These are phyloP conservation scores for Sphagnurus paluster DNA, from an alignment of 1,284 basidiomycete genomes.

Conservation along the genomic window DNA sequence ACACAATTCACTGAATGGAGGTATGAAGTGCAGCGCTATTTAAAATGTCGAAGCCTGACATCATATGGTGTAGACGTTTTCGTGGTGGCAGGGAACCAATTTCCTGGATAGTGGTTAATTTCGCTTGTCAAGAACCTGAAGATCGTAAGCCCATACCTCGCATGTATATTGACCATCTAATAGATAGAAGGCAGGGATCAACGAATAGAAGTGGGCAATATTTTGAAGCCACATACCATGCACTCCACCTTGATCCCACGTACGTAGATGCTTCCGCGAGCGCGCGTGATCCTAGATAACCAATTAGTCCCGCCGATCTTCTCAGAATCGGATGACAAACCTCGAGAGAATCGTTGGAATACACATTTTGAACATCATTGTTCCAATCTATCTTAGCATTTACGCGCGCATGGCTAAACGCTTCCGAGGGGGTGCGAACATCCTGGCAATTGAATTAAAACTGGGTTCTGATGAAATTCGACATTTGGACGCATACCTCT, in stretches of 20 bases:
- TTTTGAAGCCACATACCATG: constrained; percentile 33
- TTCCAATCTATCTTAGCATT: constrained; percentile 54
- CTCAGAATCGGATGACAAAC: constrained; percentile 34
- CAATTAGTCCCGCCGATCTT: constrained; percentile 21
- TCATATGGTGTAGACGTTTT: constrained; percentile 62
- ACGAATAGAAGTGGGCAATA: constrained; percentile 16
- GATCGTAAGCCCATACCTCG: constrained; percentile 33
- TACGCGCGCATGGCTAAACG: constrained; percentile 40
- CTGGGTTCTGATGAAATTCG: neutral
- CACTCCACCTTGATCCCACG: constrained; percentile 53
- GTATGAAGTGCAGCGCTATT: constrained; percentile 46
- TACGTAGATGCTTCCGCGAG: constrained; percentile 55
- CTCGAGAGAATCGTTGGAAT: constrained; percentile 49
- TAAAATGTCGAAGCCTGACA: constrained; percentile 51
- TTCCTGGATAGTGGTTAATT: constrained; percentile 36
- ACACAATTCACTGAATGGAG: too few relatives aligned
- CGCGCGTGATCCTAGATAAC: constrained; percentile 42
- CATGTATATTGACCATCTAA: constrained; percentile 41
- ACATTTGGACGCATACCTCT: constrained; percentile 28
- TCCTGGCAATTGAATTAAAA: constrained; percentile 21
- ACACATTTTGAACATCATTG: constrained; percentile 46
- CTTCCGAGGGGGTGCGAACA: constrained; percentile 31
- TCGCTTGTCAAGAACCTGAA: constrained; percentile 4
- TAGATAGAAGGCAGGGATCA: constrained; percentile 2
- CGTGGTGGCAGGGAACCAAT: constrained; percentile 53